Conservation (phyloP, 2,329 filamentous ascomycete species). For the Xylariales sp. region DNA sequence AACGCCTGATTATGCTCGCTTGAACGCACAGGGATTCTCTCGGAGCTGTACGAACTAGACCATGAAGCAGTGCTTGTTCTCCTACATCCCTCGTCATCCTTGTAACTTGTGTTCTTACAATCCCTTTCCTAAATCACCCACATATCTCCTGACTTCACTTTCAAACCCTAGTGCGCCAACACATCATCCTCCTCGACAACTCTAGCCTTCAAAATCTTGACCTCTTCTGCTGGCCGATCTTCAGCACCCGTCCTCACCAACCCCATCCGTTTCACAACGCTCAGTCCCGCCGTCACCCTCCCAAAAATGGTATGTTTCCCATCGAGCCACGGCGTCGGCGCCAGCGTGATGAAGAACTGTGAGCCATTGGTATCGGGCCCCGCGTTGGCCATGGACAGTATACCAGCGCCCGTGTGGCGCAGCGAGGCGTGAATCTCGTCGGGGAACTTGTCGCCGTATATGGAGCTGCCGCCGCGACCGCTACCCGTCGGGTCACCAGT, state of each 20-base stretch:
- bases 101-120: too few relatives aligned
- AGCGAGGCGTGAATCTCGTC: conserved; percentile 79
- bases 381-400: conserved; percentile 95
- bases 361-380: conserved; percentile 90
- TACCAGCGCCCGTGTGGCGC: conserved; percentile 78
- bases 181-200: conserved; percentile 57
- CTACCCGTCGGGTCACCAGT: conserved; percentile 92
- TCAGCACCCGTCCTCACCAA: conserved; percentile 77
- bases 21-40: too few relatives aligned
- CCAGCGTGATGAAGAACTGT: conserved; percentile 94
- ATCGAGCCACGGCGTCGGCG: conserved; percentile 92
- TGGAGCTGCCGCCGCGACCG: conserved; percentile 79
- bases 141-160: too few relatives aligned
- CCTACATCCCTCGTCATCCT: too few relatives aligned
- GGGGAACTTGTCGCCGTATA: conserved; percentile 90
- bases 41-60: too few relatives aligned
- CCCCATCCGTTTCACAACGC: conserved; percentile 81
- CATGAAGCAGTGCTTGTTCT: too few relatives aligned
- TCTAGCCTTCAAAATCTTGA: conserved; percentile 71
- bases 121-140: too few relatives aligned
- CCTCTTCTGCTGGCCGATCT: conserved; percentile 75
- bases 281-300: conserved; percentile 77
- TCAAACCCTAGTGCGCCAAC: too few relatives aligned
- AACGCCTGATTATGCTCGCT: too few relatives aligned
- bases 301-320: conserved; percentile 98